These are phyloP conservation scores for Papilionanthe hybrid DNA, from an alignment of 116 monocot species.

Conservation along the genomic window DNA sequence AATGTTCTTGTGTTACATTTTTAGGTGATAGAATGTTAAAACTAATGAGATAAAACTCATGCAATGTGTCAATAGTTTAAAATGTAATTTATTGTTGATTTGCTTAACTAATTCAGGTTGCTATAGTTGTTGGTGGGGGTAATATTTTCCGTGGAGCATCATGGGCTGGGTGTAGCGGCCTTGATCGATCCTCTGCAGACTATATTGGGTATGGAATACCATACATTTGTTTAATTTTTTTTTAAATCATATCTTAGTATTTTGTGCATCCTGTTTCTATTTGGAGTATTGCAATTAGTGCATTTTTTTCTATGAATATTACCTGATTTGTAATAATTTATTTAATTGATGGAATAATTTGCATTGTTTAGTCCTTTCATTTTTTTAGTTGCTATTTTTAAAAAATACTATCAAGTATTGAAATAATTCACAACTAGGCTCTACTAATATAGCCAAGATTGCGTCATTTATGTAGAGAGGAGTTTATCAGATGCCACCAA, in stretches of 20 bases:
- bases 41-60: not conserved
- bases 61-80: not conserved
- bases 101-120: constrained; percentile 48
- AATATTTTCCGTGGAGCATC: constrained; percentile 96
- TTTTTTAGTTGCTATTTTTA: too few relatives aligned
- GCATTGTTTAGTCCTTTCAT: too few relatives aligned
- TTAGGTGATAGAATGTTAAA: not conserved
- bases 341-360: too few relatives aligned
- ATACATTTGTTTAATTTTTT: not conserved
- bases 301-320: too few relatives aligned
- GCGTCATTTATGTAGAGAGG: too few relatives aligned
- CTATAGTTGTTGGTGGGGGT: constrained; percentile 94
- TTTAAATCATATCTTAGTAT: not conserved
- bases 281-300: too few relatives aligned
- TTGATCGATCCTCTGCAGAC: constrained; percentile 97
- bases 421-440: too few relatives aligned
- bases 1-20: not conserved
- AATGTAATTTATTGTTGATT: not conserved
- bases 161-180: constrained; percentile 91
- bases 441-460: too few relatives aligned
- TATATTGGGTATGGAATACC: constrained; percentile 69
- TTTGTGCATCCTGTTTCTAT: not conserved
- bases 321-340: too few relatives aligned
- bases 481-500: too few relatives aligned
- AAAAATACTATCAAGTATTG: too few relatives aligned